Conservation (phyloP, 1,284 basidiomycete species). For the Tilletia walkeri region DNA sequence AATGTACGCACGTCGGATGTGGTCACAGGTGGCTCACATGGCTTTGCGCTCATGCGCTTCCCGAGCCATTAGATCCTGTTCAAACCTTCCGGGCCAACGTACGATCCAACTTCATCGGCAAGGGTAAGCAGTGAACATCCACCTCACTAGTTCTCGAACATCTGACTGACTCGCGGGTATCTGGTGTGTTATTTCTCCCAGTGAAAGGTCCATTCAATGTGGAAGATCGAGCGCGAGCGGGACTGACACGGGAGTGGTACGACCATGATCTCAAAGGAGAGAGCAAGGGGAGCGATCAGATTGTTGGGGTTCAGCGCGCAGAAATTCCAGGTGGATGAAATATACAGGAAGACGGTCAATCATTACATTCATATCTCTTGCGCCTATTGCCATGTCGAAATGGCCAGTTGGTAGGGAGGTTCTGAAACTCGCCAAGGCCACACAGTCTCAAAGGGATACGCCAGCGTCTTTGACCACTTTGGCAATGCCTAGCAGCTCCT, state of each 20-base stretch:
- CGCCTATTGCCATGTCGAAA: too few species aligned
- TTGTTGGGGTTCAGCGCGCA: constrained; percentile 17
- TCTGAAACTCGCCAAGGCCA: too few species aligned
- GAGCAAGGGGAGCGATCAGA: constrained; percentile 21
- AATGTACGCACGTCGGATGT: constrained; percentile 74
- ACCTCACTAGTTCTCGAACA: background rate
- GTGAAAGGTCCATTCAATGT: constrained; percentile 83
- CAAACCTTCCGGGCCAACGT: constrained; percentile 74
- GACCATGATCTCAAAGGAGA: constrained; percentile 66
- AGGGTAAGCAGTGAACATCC: constrained; percentile 37
- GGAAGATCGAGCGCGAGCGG: constrained; percentile 70
- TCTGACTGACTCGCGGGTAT: background rate
- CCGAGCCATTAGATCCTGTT: constrained; percentile 68
- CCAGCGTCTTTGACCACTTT: constrained; percentile 34
- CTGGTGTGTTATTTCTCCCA: background rate
- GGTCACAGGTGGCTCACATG: constrained; percentile 82
- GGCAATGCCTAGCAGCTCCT: constrained; percentile 25
- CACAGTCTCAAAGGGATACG: background rate
- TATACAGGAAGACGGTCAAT: background rate
- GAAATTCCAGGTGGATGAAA: constrained; percentile 24
- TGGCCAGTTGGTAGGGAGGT: too few species aligned
- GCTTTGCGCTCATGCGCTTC: constrained; percentile 64
- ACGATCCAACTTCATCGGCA: constrained; percentile 70
- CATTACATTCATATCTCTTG: too few species aligned
- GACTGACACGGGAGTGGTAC: constrained; percentile 55